These are phyloP conservation scores for Cladophialophora exuberans DNA, from an alignment of 2,329 filamentous ascomycete genomes.

Conservation along the genomic window DNA sequence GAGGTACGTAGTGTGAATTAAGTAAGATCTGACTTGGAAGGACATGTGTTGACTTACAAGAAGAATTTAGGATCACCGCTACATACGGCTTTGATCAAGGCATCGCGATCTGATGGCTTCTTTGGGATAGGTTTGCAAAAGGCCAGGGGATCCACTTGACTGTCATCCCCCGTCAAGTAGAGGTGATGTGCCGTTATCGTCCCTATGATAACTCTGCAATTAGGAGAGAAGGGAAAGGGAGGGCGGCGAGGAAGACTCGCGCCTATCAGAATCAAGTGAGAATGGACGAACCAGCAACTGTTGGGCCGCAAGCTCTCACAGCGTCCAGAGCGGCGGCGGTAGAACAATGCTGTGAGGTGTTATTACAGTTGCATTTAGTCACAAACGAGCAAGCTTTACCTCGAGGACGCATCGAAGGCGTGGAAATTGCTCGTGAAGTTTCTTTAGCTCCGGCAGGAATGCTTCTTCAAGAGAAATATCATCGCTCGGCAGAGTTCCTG, in stretches of 20 bases:
- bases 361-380: not conserved
- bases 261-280: not conserved
- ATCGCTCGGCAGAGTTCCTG: slow-evolving; percentile 34
- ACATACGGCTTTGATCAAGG: slow-evolving; percentile 66
- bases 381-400: not conserved
- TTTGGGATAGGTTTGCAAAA: slow-evolving; percentile 80
- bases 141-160: slow-evolving; percentile 71
- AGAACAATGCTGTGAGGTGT: slow-evolving; percentile 67
- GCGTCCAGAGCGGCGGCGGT: slow-evolving; percentile 79
- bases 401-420: slow-evolving; percentile 64
- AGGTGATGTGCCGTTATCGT: slow-evolving; percentile 89
- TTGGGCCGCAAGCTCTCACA: slow-evolving; percentile 74
- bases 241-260: not conserved
- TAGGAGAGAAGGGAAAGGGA: not conserved
- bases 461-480: slow-evolving; percentile 64
- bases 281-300: slow-evolving; percentile 58
- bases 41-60: slow-evolving; percentile 44
- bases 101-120: slow-evolving; percentile 71
- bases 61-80: slow-evolving; percentile 65
- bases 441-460: slow-evolving; percentile 79
- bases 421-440: slow-evolving; percentile 76
- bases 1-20: not conserved
- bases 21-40: not conserved
- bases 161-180: slow-evolving; percentile 77
- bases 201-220: slow-evolving; percentile 39